Conservation (phyloP, 192 early-diverging fungal species). For the Entophlyctis luteolus region DNA sequence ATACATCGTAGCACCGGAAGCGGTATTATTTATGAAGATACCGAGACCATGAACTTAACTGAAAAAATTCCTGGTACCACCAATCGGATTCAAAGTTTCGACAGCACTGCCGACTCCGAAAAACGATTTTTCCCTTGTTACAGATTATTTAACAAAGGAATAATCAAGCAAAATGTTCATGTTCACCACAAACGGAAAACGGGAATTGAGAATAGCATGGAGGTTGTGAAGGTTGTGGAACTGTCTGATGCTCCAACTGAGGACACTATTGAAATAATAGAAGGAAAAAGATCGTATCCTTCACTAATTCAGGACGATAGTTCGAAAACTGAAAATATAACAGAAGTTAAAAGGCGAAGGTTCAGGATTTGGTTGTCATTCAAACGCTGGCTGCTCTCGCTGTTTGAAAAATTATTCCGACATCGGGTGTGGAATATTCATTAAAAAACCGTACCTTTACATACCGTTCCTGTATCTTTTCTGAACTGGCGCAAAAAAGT, state of each 20-base stretch:
- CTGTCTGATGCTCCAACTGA: neutral
- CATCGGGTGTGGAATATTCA: too few species aligned
- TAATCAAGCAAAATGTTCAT: neutral
- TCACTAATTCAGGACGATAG: neutral
- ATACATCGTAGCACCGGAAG: neutral
- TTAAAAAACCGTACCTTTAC: too few species aligned
- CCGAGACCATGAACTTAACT: neutral
- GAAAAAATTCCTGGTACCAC: neutral
- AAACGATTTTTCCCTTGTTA: neutral
- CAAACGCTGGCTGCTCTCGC: too few species aligned
- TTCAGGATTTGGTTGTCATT: too few species aligned
- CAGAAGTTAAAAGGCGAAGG: too few species aligned
- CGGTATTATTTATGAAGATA: neutral
- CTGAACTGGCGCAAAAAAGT: too few species aligned
- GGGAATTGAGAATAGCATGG: neutral
- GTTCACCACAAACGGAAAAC: neutral
- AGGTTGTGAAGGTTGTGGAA: constrained; percentile 8
- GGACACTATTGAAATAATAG: constrained; percentile 11
- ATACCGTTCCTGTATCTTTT: too few species aligned
- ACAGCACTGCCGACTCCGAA: neutral
- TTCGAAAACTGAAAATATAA: neutral
- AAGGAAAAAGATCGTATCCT: constrained; percentile 19
- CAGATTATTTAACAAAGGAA: neutral
- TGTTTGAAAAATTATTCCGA: too few species aligned
- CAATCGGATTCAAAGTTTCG: constrained; percentile 1